A percentile compares a stretch with the other conserved stretches of the same genome.
These are phyloP conservation scores for Clonostachys rhizophaga DNA, from an alignment of 2,329 filamentous ascomycete species.

Conservation along the genomic window DNA sequence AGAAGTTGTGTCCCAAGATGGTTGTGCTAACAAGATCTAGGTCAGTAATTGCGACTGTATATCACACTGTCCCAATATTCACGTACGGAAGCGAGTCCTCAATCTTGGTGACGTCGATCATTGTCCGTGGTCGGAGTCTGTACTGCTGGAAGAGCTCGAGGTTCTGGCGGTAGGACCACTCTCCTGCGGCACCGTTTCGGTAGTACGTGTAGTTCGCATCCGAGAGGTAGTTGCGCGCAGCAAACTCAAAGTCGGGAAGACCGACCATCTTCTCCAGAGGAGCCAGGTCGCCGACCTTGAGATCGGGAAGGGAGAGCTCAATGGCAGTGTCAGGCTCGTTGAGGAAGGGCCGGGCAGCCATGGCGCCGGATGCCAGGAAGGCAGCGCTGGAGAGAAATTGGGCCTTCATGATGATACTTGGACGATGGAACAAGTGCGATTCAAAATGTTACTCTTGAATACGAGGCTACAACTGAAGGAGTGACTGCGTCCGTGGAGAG, in stretches of 20 bases:
- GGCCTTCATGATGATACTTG: too few species aligned
- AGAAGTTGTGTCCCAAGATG: slow-evolving; percentile 48
- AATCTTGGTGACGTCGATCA: slow-evolving; percentile 43
- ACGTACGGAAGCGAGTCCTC: slow-evolving; percentile 22
- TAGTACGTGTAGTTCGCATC: slow-evolving; percentile 48
- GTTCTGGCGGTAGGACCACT: slow-evolving; percentile 53
- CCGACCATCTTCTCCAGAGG: slow-evolving; percentile 38
- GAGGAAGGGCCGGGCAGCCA: slow-evolving; percentile 36
- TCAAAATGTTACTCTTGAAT: too few species aligned
- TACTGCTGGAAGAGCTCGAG: slow-evolving; percentile 47
- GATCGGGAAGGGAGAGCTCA: slow-evolving; percentile 25
- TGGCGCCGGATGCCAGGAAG: slow-evolving; percentile 22
- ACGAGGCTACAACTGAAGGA: too few species aligned
- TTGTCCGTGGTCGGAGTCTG: slow-evolving; percentile 38
- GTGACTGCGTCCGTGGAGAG: too few species aligned
- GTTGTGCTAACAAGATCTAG: slow-evolving; percentile 22
- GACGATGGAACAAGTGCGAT: too few species aligned
- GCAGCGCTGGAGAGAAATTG: slow-evolving; percentile 2
- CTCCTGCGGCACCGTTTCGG: slow-evolving; percentile 48
- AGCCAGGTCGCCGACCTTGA: slow-evolving; percentile 29
- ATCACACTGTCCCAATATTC: too few species aligned
- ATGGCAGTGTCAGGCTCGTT: slow-evolving; percentile 41
- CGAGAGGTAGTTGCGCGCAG: slow-evolving; percentile 42
- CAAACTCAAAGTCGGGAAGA: slow-evolving; percentile 49
- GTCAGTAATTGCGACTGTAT: too few species aligned